These are phyloP conservation scores for Lichtheimia hyalospora DNA, from an alignment of 371 early-diverging fungal genomes.

Conservation along the genomic window DNA sequence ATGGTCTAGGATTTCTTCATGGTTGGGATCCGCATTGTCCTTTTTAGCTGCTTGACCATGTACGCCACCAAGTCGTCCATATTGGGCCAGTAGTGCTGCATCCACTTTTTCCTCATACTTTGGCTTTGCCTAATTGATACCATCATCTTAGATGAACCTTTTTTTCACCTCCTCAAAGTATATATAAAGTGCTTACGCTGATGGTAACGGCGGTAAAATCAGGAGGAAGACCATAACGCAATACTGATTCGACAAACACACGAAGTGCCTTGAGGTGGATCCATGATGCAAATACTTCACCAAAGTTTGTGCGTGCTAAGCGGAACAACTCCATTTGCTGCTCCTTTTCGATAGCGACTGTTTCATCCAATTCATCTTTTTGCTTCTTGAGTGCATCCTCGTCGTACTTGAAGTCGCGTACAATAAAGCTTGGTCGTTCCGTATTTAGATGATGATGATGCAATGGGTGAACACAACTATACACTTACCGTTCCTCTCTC, in stretches of 20 bases:
- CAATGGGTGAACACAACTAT: not conserved
- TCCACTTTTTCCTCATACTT: constrained; percentile 77
- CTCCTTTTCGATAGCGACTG: constrained; percentile 76
- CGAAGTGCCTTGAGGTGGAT: constrained; percentile 91
- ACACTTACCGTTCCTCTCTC: constrained; percentile 74
- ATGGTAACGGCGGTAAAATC: constrained; percentile 87
- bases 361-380: constrained; percentile 71
- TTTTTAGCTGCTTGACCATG: constrained; percentile 32
- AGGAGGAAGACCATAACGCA: constrained; percentile 95
- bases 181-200: constrained; percentile 32
- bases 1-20: constrained; percentile 71
- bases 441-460: not conserved
- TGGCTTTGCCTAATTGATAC: constrained; percentile 58
- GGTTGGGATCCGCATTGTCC: constrained; percentile 19
- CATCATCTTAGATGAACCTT: not conserved
- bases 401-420: constrained; percentile 90
- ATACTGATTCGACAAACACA: constrained; percentile 90
- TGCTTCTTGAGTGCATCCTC: constrained; percentile 75
- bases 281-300: constrained; percentile 89
- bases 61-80: constrained; percentile 62
- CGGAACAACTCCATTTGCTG: constrained; percentile 70
- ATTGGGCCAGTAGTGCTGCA: constrained; percentile 66
- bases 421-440: constrained; percentile 63
- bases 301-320: constrained; percentile 88
- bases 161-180: constrained; percentile 22